Evolutionary conservation across 441 rosid species (phyloP).

Genomic region (Adansonia rubrostipa): DNA sequence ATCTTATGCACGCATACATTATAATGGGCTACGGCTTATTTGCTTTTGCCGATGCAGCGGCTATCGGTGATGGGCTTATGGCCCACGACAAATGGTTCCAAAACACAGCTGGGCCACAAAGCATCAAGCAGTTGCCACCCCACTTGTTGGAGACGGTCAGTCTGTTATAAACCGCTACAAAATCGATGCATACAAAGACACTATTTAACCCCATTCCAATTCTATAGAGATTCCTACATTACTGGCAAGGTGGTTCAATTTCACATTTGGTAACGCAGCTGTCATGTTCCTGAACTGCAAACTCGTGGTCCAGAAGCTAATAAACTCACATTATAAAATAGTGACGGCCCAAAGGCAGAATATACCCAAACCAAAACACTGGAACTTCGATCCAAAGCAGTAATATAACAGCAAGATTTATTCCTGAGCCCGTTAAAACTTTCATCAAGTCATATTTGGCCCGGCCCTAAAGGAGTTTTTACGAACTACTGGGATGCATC

Average conservation of each 20-base stretch:
- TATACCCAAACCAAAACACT: slow-evolving; percentile 55
- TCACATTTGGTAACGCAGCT: slow-evolving; percentile 61
- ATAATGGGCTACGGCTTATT: neutral
- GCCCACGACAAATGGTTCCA: slow-evolving; percentile 72
- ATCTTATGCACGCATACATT: neutral
- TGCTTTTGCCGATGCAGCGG: slow-evolving; percentile 41
- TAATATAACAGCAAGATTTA: slow-evolving; percentile 48
- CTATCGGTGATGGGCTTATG: slow-evolving; percentile 66
- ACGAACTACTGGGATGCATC: slow-evolving; percentile 71
- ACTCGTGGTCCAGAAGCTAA: too few relatives aligned
- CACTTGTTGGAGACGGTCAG: too few relatives aligned
- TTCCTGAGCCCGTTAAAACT: slow-evolving; percentile 54
- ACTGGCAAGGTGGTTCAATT: slow-evolving; percentile 58
- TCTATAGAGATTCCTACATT: neutral
- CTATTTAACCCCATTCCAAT: too few relatives aligned
- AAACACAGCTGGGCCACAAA: slow-evolving; percentile 74
- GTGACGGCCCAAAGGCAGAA: slow-evolving; percentile 72
- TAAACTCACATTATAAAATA: slow-evolving; percentile 46
- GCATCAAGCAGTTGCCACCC: slow-evolving; percentile 68
- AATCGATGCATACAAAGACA: too few relatives aligned
- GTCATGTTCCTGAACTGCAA: too few relatives aligned
- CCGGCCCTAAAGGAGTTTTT: slow-evolving; percentile 61
- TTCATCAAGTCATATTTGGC: slow-evolving; percentile 53
- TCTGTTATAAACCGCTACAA: too few relatives aligned
- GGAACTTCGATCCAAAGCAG: slow-evolving; percentile 70